Percentiles rank a stretch among this genome's conserved stretches.
Conservation (phyloP, 306 rosid species). For the Dicorynia guianensis region DNA sequence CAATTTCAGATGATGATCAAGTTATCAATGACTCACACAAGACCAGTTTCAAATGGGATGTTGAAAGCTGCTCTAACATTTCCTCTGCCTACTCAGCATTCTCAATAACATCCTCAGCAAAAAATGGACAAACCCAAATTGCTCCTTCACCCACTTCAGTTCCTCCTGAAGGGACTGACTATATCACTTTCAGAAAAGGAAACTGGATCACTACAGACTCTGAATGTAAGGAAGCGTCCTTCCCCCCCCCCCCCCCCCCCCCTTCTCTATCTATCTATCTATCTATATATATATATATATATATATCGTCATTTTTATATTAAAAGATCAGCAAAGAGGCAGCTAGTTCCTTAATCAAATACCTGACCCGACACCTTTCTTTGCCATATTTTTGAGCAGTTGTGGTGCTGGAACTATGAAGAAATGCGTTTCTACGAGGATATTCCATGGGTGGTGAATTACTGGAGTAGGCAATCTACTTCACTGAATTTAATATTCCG, state of each 20-base stretch:
- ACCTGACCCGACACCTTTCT: slow-evolving; percentile 26
- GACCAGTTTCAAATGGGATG: slow-evolving; percentile 66
- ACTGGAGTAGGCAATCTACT: not conserved
- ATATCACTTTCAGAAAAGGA: slow-evolving; percentile 47
- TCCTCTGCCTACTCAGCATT: slow-evolving; percentile 58
- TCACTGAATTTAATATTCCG: not conserved
- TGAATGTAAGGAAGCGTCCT: slow-evolving; percentile 61
- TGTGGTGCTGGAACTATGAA: slow-evolving; percentile 88
- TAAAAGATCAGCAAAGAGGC: not conserved
- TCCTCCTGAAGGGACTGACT: slow-evolving; percentile 33
- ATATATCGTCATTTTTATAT: too few species aligned
- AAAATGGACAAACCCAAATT: slow-evolving; percentile 36
- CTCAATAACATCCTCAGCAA: slow-evolving; percentile 47
- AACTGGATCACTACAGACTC: slow-evolving; percentile 85
- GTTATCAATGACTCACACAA: slow-evolving; percentile 10
- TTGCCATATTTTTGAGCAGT: slow-evolving; percentile 44
- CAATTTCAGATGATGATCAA: slow-evolving; percentile 21
- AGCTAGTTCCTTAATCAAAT: not conserved
- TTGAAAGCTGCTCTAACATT: slow-evolving; percentile 58
- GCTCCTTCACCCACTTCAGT: slow-evolving; percentile 26
- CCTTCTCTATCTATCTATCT: not conserved
- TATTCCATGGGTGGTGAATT: not conserved
- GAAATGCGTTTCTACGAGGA: slow-evolving; percentile 1
- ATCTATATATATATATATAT: too few species aligned
- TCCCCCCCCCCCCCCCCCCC: too few species aligned